A percentile compares a stretch with the other conserved stretches of the same genome.
Evolutionary conservation across 192 early-diverging fungal species (phyloP).

Genomic region (Coemansia sp.): DNA sequence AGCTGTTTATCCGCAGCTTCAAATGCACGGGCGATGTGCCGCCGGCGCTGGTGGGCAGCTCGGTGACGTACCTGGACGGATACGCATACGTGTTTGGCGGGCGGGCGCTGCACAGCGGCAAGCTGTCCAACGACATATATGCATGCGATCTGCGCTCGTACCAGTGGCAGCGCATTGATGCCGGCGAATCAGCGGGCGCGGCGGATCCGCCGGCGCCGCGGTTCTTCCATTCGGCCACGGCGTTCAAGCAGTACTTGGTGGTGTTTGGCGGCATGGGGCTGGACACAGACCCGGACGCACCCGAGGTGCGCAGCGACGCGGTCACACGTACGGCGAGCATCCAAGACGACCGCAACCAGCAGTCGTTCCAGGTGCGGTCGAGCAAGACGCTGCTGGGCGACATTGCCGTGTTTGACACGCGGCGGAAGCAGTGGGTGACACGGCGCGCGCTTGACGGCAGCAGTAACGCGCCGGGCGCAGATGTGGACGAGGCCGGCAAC

Average conservation of each 20-base stretch:
- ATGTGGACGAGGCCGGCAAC: conserved; percentile 17
- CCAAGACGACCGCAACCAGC: conserved; percentile 44
- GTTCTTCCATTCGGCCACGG: conserved; percentile 73
- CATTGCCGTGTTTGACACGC: conserved; percentile 60
- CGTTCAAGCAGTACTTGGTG: conserved; percentile 60
- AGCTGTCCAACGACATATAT: conserved; percentile 68
- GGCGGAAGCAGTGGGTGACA: conserved; percentile 52
- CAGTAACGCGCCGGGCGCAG: neutral
- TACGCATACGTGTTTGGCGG: conserved; percentile 69
- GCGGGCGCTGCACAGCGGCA: conserved; percentile 60
- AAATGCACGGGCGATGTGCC: conserved; percentile 66
- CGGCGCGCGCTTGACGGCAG: conserved; percentile 14
- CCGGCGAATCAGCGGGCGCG: neutral
- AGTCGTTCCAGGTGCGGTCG: conserved; percentile 49
- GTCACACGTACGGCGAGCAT: conserved; percentile 1
- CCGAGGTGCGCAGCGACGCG: neutral
- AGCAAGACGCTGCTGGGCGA: conserved; percentile 68
- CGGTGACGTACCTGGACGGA: conserved; percentile 58
- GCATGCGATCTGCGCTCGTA: conserved; percentile 60
- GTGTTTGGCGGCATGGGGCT: conserved; percentile 81
- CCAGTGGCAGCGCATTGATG: conserved; percentile 59
- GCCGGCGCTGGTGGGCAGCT: conserved; percentile 67
- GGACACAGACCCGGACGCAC: conserved; percentile 19
- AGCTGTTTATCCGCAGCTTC: conserved; percentile 50
- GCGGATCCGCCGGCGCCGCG: conserved; percentile 45